Evolutionary conservation across 768 basidiomycete genomes (phyloP).

Genomic region (Boletus speciosus): DNA sequence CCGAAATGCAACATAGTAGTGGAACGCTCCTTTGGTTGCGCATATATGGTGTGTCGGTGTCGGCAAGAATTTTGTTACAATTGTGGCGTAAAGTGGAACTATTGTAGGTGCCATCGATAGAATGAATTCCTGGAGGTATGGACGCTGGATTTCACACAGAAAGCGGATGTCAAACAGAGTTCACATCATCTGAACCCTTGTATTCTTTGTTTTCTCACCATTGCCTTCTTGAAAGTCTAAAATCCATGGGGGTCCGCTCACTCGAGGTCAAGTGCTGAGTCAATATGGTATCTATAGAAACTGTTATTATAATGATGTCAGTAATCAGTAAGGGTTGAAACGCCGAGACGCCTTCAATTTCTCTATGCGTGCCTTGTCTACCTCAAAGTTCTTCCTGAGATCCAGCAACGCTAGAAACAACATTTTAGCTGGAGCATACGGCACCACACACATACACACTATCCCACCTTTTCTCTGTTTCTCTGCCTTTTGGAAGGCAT

Average conservation of each 20-base stretch:
- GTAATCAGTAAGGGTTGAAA: slow-evolving; percentile 80
- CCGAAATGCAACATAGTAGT: slow-evolving; percentile 54
- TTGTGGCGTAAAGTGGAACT: slow-evolving; percentile 14
- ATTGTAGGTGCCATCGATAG: neutral
- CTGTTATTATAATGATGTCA: neutral
- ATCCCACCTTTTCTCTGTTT: slow-evolving; percentile 76
- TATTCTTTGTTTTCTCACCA: neutral
- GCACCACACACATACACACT: neutral
- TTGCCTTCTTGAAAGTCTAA: neutral
- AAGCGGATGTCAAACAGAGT: neutral
- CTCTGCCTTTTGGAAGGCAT: slow-evolving; percentile 88
- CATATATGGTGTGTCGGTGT: slow-evolving; percentile 59
- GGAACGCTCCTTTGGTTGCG: slow-evolving; percentile 52
- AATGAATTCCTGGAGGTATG: neutral
- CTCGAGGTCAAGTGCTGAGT: neutral
- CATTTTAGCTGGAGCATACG: neutral
- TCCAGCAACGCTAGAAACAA: slow-evolving; percentile 46
- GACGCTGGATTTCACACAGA: neutral
- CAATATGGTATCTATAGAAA: too few species aligned
- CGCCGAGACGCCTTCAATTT: slow-evolving; percentile 62
- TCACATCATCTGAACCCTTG: neutral
- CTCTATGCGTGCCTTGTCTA: slow-evolving; percentile 63
- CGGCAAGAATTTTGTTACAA: slow-evolving; percentile 19
- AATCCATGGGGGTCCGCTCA: neutral
- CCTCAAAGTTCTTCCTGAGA: slow-evolving; percentile 77